A percentile compares a stretch with the other conserved stretches of the same genome.
Conservation (phyloP, 257 asterid genomes). For the Salvia rosmarinus region DNA sequence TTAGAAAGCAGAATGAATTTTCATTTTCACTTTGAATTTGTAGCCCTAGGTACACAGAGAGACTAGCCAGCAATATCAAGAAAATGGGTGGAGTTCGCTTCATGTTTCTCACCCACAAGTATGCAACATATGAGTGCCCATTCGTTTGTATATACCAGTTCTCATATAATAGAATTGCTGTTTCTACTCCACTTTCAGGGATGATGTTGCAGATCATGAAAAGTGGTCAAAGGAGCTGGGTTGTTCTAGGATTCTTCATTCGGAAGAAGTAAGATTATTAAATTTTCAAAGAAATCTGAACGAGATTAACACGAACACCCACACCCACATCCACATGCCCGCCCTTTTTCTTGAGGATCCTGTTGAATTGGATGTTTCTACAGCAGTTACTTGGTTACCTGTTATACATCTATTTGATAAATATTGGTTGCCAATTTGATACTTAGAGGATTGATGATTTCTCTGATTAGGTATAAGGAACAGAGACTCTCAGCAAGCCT, state of each 20-base stretch:
- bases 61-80: constrained; percentile 53
- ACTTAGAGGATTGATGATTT: too few species aligned
- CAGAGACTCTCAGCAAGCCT: too few species aligned
- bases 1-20: background rate
- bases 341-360: background rate
- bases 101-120: constrained; percentile 81
- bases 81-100: constrained; percentile 73
- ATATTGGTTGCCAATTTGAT: background rate
- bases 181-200: constrained; percentile 44
- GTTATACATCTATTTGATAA: background rate
- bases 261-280: constrained; percentile 47
- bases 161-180: constrained; percentile 25
- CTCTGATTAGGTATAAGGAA: too few species aligned
- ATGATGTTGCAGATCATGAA: constrained; percentile 78
- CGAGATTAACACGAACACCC: background rate
- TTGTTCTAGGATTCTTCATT: constrained; percentile 62
- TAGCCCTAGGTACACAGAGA: constrained; percentile 68
- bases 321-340: background rate
- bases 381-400: background rate
- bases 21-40: constrained; percentile 32
- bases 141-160: constrained; percentile 21
- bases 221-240: constrained; percentile 72
- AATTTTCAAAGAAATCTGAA: constrained; percentile 18
- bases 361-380: background rate
- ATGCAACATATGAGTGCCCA: constrained; percentile 21